A percentile compares a stretch with the other conserved stretches of the same genome.
These are phyloP conservation scores for Phytopythium cucurbitacearum DNA, from an alignment of 352 stramenopile species.

Conservation along the genomic window DNA sequence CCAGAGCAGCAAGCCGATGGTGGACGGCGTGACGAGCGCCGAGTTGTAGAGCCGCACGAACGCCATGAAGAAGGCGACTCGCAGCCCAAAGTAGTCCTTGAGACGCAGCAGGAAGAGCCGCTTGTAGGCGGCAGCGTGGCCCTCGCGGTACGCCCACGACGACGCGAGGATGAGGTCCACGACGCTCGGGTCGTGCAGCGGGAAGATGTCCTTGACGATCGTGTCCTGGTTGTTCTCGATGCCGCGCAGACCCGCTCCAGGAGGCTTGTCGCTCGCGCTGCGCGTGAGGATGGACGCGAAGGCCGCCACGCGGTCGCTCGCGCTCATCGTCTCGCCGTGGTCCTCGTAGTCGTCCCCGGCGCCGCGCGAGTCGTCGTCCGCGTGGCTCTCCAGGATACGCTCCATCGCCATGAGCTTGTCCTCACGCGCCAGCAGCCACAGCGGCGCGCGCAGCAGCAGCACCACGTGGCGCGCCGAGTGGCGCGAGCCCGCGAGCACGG, in stretches of 20 bases:
- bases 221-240: constrained; percentile 50
- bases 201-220: constrained; percentile 51
- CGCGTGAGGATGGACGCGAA: constrained; percentile 56
- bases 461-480: constrained; percentile 37
- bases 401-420: constrained; percentile 67
- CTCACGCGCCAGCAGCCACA: constrained; percentile 52
- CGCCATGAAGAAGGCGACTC: constrained; percentile 53
- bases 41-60: constrained; percentile 59
- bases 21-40: constrained; percentile 40
- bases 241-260: constrained; percentile 36
- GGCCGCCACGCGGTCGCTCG: constrained; percentile 38
- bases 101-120: constrained; percentile 48
- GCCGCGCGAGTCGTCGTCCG: constrained; percentile 40
- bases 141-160: constrained; percentile 29
- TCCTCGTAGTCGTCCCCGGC: constrained; percentile 54
- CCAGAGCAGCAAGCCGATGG: constrained; percentile 42
- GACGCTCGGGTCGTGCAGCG: constrained; percentile 56
- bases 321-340: constrained; percentile 50
- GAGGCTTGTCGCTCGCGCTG: constrained; percentile 34
- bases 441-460: constrained; percentile 46
- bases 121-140: constrained; percentile 11
- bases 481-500: constrained; percentile 50
- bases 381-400: constrained; percentile 51
- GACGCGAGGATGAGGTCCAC: constrained; percentile 52
- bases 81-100: constrained; percentile 64